A percentile compares a stretch with the other conserved stretches of the same genome.
phyloP scores from a whole-genome alignment of 108 stramenopile species.

The Conticribra weissflogii region DNA sequence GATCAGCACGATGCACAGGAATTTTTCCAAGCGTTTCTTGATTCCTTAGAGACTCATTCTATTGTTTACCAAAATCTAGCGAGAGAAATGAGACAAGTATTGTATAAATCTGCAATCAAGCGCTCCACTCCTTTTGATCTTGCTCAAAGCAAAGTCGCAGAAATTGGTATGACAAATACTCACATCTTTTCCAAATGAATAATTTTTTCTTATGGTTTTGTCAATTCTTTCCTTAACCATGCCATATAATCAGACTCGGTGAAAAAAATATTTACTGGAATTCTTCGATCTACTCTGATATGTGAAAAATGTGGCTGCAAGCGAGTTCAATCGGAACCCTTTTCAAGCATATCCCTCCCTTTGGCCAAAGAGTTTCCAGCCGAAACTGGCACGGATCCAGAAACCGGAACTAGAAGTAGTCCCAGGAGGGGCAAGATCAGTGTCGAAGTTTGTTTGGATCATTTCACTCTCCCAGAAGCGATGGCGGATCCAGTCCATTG shows the following conservation, averaged over 20 bases:
- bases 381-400: constrained; percentile 61
- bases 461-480: constrained; percentile 65
- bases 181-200: neutral
- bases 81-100: constrained; percentile 11
- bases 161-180: neutral
- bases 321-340: constrained; percentile 65
- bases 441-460: constrained; percentile 62
- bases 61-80: constrained; percentile 23
- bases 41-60: constrained; percentile 52
- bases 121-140: neutral
- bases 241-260: constrained; percentile 44
- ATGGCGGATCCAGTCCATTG: constrained; percentile 69
- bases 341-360: constrained; percentile 76
- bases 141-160: neutral
- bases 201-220: neutral
- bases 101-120: constrained; percentile 8
- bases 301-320: constrained; percentile 79
- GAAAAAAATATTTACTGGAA: constrained; percentile 75
- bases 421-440: constrained; percentile 29
- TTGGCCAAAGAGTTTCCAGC: constrained; percentile 61
- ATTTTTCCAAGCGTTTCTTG: constrained; percentile 85
- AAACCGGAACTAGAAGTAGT: constrained; percentile 25
- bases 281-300: constrained; percentile 68
- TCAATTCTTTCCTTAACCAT: neutral
- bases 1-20: constrained; percentile 93